A percentile compares a stretch with the other conserved stretches of the same genome.
Conservation (phyloP, 176 grass and related monocot genomes). For the Musa acuminata region DNA sequence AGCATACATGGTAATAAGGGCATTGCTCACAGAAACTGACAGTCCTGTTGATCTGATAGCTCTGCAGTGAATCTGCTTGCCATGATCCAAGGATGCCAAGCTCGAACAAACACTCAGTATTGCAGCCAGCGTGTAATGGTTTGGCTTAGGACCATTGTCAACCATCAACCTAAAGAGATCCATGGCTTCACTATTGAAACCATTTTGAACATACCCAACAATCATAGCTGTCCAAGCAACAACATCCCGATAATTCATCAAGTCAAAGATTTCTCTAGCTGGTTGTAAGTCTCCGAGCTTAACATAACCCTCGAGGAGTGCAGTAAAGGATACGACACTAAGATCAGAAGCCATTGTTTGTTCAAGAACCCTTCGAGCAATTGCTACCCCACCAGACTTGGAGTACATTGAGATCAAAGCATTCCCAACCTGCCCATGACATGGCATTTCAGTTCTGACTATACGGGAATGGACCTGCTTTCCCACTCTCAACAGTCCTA, state of each 20-base stretch:
- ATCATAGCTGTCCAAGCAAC: slow-evolving; percentile 96
- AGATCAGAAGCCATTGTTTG: slow-evolving; percentile 31
- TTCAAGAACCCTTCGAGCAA: slow-evolving; percentile 52
- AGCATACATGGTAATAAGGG: slow-evolving; percentile 62
- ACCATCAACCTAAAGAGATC: slow-evolving; percentile 72
- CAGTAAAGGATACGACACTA: slow-evolving; percentile 85
- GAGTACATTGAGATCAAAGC: slow-evolving; percentile 67
- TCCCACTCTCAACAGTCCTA: slow-evolving; percentile 34
- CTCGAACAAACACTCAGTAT: slow-evolving; percentile 63
- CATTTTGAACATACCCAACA: slow-evolving; percentile 80
- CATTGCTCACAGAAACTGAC: slow-evolving; percentile 62
- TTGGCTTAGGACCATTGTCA: slow-evolving; percentile 52
- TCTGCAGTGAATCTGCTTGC: slow-evolving; percentile 83
- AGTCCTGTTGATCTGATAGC: slow-evolving; percentile 46
- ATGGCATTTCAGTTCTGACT: slow-evolving; percentile 29
- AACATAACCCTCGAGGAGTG: slow-evolving; percentile 77
- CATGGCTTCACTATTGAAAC: slow-evolving; percentile 56
- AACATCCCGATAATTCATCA: slow-evolving; percentile 70
- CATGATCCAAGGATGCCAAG: slow-evolving; percentile 55
- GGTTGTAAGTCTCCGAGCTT: slow-evolving; percentile 55
- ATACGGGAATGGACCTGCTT: slow-evolving; percentile 52
- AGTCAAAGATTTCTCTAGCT: slow-evolving; percentile 60
- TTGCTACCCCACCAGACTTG: slow-evolving; percentile 40
- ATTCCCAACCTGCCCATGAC: slow-evolving; percentile 39
- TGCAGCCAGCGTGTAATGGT: slow-evolving; percentile 69